Evolutionary conservation across 1,139 yeast genomes (phyloP).

Genomic region (Arxiozyma bovina): DNA sequence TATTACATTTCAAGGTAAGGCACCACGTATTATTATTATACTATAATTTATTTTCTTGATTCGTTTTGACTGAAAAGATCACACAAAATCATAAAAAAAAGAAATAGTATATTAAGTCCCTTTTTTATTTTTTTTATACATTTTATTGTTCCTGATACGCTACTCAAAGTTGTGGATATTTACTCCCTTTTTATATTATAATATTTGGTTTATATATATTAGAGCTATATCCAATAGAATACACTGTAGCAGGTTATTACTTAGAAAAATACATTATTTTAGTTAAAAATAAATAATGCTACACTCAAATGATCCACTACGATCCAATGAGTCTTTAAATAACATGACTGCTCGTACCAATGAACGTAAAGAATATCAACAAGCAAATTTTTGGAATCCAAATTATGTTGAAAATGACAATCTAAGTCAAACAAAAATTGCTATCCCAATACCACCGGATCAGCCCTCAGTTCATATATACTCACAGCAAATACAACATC

Average conservation of each 20-base stretch:
- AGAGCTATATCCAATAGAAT: background rate
- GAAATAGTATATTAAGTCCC: no score
- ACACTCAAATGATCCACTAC: background rate
- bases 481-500: background rate
- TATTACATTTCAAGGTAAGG: background rate
- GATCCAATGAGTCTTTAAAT: background rate
- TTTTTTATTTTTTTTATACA: no score
- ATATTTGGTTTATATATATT: no score
- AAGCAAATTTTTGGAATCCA: constrained; percentile 7
- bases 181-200: background rate
- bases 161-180: no score
- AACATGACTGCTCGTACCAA: background rate
- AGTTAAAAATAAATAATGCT: background rate
- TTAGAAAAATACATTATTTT: no score
- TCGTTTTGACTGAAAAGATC: no score
- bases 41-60: no score
- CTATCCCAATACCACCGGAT: background rate
- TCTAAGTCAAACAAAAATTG: background rate
- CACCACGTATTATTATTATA: background rate
- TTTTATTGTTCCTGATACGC: background rate
- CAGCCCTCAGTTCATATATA: background rate
- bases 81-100: no score
- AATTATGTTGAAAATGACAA: constrained; percentile 1
- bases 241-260: background rate
- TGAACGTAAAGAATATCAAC: background rate